Conservation (phyloP, 2,329 filamentous ascomycete species). For the Epichloe hybrida region DNA sequence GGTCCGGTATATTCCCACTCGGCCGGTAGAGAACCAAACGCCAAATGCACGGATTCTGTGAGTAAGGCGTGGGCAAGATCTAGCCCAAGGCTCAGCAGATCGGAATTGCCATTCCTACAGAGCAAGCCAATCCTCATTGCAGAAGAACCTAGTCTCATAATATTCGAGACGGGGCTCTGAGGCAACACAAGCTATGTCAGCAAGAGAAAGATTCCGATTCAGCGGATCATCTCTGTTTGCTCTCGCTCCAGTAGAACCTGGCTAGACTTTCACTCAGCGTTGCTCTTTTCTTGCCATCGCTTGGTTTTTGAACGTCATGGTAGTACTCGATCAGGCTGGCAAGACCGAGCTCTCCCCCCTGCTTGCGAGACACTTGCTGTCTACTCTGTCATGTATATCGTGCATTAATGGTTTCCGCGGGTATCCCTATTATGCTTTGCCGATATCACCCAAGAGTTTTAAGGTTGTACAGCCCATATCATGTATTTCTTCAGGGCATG, state of each 20-base stretch:
- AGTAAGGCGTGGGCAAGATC: neutral
- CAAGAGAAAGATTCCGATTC: conserved; percentile 1
- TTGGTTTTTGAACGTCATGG: neutral
- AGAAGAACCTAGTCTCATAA: neutral
- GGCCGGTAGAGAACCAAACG: conserved; percentile 2
- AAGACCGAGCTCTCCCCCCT: neutral
- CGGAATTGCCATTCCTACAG: neutral
- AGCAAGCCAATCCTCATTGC: neutral
- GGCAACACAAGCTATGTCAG: conserved; percentile 2
- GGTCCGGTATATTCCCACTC: neutral
- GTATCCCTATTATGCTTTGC: neutral
- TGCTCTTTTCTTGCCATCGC: neutral
- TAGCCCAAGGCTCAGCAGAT: neutral
- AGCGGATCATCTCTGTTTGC: conserved; percentile 1
- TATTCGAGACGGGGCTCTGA: neutral
- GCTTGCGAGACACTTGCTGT: neutral
- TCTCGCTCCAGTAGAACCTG: neutral
- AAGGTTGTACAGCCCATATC: neutral
- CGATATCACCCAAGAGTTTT: neutral
- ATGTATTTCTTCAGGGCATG: neutral
- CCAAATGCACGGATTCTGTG: neutral
- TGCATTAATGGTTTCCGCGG: neutral
- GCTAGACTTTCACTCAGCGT: neutral
- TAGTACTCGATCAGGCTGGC: neutral
- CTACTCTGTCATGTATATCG: neutral